Conservation (phyloP, 2,329 filamentous ascomycete genomes). For the Aspergillus ibericus region DNA sequence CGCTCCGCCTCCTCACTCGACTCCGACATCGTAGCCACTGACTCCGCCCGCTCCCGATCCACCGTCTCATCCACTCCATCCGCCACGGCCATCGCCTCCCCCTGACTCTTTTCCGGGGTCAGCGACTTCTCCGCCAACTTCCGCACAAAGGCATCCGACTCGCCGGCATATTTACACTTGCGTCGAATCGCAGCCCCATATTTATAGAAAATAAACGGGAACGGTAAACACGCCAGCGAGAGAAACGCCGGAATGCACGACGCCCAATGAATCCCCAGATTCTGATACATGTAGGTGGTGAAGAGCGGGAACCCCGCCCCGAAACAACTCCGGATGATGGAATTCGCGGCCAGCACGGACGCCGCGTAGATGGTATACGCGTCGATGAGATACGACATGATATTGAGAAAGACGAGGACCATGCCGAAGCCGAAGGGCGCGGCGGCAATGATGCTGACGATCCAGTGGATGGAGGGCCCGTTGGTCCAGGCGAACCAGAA, state of each 20-base stretch:
- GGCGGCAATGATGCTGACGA: slow-evolving; percentile 30
- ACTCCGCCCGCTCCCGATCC: background rate
- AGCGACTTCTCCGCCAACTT: slow-evolving; percentile 21
- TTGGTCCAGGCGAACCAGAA: slow-evolving; percentile 39
- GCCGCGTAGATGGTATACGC: slow-evolving; percentile 39
- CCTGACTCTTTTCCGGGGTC: background rate
- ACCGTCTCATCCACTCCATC: background rate
- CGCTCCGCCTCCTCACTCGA: slow-evolving; percentile 13
- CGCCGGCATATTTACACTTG: slow-evolving; percentile 38
- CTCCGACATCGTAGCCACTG: slow-evolving; percentile 1
- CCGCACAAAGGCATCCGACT: slow-evolving; percentile 32
- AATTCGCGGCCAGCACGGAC: slow-evolving; percentile 39
- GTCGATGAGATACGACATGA: slow-evolving; percentile 41
- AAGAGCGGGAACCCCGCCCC: slow-evolving; percentile 48
- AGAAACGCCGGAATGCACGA: slow-evolving; percentile 41
- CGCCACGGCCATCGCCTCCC: background rate
- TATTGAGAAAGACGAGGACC: slow-evolving; percentile 33
- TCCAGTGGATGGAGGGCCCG: slow-evolving; percentile 39
- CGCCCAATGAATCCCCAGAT: slow-evolving; percentile 46
- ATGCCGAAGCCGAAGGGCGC: slow-evolving; percentile 37
- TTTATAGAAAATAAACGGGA: slow-evolving; percentile 41
- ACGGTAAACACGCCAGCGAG: slow-evolving; percentile 36
- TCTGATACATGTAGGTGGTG: slow-evolving; percentile 41
- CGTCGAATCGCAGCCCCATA: slow-evolving; percentile 36
- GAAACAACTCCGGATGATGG: slow-evolving; percentile 43